Evolutionary conservation across 164 flowering plant species (phyloP).

Genomic region (Malania oleifera): DNA sequence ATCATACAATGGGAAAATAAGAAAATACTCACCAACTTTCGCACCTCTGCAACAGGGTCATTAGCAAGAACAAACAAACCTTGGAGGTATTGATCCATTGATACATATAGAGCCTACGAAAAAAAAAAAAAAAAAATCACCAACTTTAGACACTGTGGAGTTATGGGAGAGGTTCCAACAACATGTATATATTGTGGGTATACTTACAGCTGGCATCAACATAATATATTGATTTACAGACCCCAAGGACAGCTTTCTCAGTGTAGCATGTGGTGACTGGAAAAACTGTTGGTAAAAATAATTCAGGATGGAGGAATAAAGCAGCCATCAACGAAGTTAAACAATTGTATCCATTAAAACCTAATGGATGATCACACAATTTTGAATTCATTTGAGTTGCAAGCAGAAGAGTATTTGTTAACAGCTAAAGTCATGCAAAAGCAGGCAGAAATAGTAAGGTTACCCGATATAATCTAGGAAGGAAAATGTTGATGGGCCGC

Average conservation of each 20-base stretch:
- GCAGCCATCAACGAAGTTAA: too few relatives aligned
- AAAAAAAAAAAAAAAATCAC: conserved; percentile 1
- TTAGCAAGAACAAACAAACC: conserved; percentile 88
- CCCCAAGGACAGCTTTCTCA: conserved; percentile 84
- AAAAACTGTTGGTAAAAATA: conserved; percentile 56
- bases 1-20: too few relatives aligned
- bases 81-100: conserved; percentile 94
- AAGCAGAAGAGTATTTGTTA: neutral
- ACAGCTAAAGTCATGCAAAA: conserved; percentile 1
- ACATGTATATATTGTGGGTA: neutral
- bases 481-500: conserved; percentile 80
- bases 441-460: conserved; percentile 4
- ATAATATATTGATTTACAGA: conserved; percentile 90
- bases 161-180: neutral
- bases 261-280: conserved; percentile 77
- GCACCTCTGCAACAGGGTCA: conserved; percentile 81
- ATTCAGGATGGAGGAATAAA: neutral
- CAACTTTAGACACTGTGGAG: neutral
- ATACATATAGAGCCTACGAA: conserved; percentile 60
- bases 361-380: conserved; percentile 2
- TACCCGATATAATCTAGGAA: conserved; percentile 87
- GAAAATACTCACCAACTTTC: conserved; percentile 75
- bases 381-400: conserved; percentile 3
- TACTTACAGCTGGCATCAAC: conserved; percentile 90
- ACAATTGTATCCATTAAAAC: too few relatives aligned